These are phyloP conservation scores for Amanita pallidorosea DNA, from an alignment of 768 basidiomycete species.

Conservation along the genomic window DNA sequence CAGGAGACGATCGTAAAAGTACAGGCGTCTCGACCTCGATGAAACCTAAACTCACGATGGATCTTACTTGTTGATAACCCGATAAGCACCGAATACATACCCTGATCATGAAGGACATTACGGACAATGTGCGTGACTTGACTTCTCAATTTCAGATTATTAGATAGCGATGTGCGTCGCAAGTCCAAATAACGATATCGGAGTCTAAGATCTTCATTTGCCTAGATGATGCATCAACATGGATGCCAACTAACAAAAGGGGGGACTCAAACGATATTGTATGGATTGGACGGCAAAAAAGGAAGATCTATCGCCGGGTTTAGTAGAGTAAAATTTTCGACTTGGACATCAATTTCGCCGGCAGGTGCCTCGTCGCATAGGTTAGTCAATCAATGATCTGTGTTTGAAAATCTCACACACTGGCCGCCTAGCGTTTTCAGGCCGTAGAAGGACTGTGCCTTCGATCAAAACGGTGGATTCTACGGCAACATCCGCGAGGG, in stretches of 20 bases:
- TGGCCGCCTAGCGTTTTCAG: constrained; percentile 47
- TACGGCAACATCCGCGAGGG: constrained; percentile 52
- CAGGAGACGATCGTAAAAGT: constrained; percentile 83
- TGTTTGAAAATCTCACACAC: constrained; percentile 29
- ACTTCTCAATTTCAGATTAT: constrained; percentile 76
- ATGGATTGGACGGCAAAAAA: constrained; percentile 74
- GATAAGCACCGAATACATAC: constrained; percentile 23
- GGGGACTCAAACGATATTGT: constrained; percentile 52
- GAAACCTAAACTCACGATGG: constrained; percentile 46
- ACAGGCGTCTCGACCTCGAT: constrained; percentile 91
- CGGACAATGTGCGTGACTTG: constrained; percentile 73
- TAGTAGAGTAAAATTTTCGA: constrained; percentile 59
- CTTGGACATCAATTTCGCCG: constrained; percentile 74
- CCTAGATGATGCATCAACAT: constrained; percentile 20
- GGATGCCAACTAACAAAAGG: constrained; percentile 5
- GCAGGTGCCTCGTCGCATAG: constrained; percentile 36
- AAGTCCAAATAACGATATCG: constrained; percentile 87
- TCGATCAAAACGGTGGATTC: constrained; percentile 73
- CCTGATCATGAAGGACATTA: constrained; percentile 59
- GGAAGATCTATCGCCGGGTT: constrained; percentile 75
- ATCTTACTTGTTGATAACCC: constrained; percentile 4
- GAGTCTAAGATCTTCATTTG: constrained; percentile 78
- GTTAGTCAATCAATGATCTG: constrained; percentile 7
- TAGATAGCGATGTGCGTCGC: constrained; percentile 58
- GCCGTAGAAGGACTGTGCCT: constrained; percentile 61